These are phyloP conservation scores for Phytophthora lateralis DNA, from an alignment of 352 stramenopile species.

Conservation along the genomic window DNA sequence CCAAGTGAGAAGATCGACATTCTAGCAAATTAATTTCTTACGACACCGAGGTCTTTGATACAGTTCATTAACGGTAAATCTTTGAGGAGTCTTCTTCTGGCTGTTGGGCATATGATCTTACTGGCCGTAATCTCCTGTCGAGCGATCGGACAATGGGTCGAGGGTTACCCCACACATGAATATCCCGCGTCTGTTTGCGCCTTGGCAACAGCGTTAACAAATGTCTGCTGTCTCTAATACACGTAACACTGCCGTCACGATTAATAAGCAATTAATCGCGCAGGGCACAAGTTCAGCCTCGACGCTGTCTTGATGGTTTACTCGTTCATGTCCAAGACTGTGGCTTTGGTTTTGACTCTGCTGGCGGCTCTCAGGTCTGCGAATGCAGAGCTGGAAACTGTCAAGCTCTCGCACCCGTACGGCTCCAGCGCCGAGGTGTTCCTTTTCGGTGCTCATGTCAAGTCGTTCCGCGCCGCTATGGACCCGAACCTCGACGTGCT, in stretches of 20 bases:
- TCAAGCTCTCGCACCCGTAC: constrained; percentile 61
- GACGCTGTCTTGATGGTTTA: constrained; percentile 19
- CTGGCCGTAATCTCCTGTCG: neutral
- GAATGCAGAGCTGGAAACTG: constrained; percentile 47
- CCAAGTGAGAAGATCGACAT: constrained; percentile 42
- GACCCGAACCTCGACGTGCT: constrained; percentile 61
- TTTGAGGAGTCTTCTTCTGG: no score
- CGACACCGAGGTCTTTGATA: no score
- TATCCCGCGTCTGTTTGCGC: constrained; percentile 23
- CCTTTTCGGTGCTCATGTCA: constrained; percentile 77
- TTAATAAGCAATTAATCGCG: constrained; percentile 22
- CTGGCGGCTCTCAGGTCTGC: constrained; percentile 13
- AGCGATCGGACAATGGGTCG: constrained; percentile 1
- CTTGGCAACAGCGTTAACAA: neutral
- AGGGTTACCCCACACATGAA: constrained; percentile 8
- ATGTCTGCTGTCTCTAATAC: constrained; percentile 6
- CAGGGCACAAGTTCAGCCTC: constrained; percentile 1
- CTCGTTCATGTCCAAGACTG: constrained; percentile 25
- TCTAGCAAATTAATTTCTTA: neutral
- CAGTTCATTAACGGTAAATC: no score
- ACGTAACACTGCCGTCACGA: constrained; percentile 2
- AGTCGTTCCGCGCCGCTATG: constrained; percentile 51
- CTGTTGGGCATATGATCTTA: neutral
- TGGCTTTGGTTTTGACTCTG: constrained; percentile 19
- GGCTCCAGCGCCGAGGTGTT: constrained; percentile 71